A percentile compares a stretch with the other conserved stretches of the same genome.
Evolutionary conservation across 2,329 filamentous ascomycete genomes (phyloP).

Genomic region (Monilinia vaccinii-corymbosi): DNA sequence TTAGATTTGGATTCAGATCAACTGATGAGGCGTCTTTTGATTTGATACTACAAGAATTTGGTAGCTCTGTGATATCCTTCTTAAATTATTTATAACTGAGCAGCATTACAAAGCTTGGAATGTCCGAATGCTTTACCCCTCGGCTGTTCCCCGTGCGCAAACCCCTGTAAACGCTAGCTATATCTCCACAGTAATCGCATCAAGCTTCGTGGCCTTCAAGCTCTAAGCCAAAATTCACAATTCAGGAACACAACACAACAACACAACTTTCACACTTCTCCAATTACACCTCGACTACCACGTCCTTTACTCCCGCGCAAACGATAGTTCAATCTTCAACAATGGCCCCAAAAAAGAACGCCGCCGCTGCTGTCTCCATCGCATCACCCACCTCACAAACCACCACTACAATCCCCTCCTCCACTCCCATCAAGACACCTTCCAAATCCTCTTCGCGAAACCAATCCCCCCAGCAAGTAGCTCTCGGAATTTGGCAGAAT

Average conservation of each 20-base stretch:
- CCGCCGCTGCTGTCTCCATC: slow-evolving; percentile 24
- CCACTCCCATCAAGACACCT: slow-evolving; percentile 21
- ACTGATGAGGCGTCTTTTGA: neutral
- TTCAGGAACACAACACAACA: neutral
- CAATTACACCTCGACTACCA: neutral
- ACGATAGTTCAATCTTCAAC: slow-evolving; percentile 7
- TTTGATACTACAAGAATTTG: neutral
- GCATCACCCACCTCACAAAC: slow-evolving; percentile 11
- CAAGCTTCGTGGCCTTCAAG: slow-evolving; percentile 13
- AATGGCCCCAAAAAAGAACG: slow-evolving; percentile 44
- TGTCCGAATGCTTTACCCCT: slow-evolving; percentile 7
- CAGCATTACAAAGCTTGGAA: neutral
- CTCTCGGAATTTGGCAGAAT: slow-evolving; percentile 62
- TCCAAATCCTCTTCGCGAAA: slow-evolving; percentile 22
- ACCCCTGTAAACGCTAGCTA: slow-evolving; percentile 2
- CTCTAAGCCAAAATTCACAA: neutral
- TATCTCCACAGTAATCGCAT: slow-evolving; percentile 6
- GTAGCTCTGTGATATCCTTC: neutral
- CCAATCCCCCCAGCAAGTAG: slow-evolving; percentile 42
- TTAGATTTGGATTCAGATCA: neutral
- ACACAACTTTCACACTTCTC: slow-evolving; percentile 6
- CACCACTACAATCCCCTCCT: slow-evolving; percentile 20
- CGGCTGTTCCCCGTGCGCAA: slow-evolving; percentile 1
- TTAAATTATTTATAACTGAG: neutral
- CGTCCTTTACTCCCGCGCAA: neutral